Evolutionary conservation across 2,329 filamentous ascomycete genomes (phyloP), one percentile per base, ranked within the genome.

Genomic region (Cordyceps cateniannulata): DNA sequence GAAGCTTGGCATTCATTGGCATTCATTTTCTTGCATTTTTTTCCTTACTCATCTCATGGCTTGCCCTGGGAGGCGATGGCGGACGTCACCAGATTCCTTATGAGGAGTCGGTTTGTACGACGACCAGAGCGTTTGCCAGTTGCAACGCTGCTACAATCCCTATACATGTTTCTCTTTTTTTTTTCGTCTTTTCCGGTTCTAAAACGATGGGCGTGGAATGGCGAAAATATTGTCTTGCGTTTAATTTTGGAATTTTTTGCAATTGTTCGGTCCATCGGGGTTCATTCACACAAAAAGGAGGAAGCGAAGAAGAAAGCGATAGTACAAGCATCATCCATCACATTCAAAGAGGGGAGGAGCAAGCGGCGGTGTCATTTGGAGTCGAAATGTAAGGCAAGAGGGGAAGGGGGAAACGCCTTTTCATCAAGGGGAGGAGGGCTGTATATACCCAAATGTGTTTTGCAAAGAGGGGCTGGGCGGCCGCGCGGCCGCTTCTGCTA

Each of bases 391-490:
- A 25, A 27, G 18, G 45, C 18, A n/a, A 48, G 27, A 27, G 44
- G 16, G 18, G 14, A 38, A 16, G n/a, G 10, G n/a, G 29, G 29
- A 18, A 45, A 22, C 1, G 22, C 1, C n/a, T 60, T 38, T 18
- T 25, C 38, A 16, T 16, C 44, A 18, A n/a, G 20, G 35, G 20
- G 27, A 58, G 32, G 38, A 35, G 50, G 52, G 38, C 47, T 61
- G 57, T 59, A 59, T 59, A 59, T 59, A 59, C 57, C 57, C 57
- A 52, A 35, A 22, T 38, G 38, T 35, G 45, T 38, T 57, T 57
- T 49, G 10, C 5, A 45, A 45, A 27, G 38, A 38, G 38, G 38
- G 48, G 35, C 52, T 32, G 25, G 35, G 40, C 38, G 35, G 40
- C 38, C 24, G 48, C 29, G 45, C 38, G 20, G 56, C 44, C 27